Evolutionary conservation across 1,284 basidiomycete genomes (phyloP).

Genomic region (Porogramme epimiltina): DNA sequence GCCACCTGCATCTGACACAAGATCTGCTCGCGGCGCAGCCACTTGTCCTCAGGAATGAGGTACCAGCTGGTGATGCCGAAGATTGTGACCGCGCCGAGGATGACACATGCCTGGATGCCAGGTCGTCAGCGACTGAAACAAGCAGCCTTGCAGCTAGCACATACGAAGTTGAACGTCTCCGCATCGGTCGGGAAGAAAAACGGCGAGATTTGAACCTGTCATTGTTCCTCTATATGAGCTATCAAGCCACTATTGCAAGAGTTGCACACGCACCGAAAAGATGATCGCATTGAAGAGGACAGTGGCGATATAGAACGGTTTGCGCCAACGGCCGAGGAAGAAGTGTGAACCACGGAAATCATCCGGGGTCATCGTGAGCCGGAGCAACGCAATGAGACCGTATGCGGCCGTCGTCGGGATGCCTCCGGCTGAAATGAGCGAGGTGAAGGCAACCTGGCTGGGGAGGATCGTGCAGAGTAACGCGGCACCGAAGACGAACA

Average conservation of each 20-base stretch:
- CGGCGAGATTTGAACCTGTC: constrained; percentile 75
- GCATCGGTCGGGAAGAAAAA: constrained; percentile 80
- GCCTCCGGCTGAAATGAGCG: constrained; percentile 79
- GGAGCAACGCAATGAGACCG: constrained; percentile 71
- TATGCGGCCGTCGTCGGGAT: constrained; percentile 85
- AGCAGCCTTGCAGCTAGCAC: constrained; percentile 30
- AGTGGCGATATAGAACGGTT: constrained; percentile 68
- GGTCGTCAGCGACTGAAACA: neutral
- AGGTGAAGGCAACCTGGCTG: constrained; percentile 85
- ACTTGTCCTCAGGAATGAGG: constrained; percentile 73
- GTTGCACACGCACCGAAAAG: constrained; percentile 58
- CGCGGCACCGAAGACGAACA: constrained; percentile 71
- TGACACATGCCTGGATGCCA: constrained; percentile 64
- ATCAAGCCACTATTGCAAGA: too few relatives aligned
- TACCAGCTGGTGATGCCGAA: constrained; percentile 78
- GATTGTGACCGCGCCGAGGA: constrained; percentile 76
- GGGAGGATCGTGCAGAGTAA: constrained; percentile 84
- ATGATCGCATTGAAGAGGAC: constrained; percentile 73
- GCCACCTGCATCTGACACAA: constrained; percentile 45
- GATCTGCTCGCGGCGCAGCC: constrained; percentile 69
- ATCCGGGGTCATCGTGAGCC: constrained; percentile 75
- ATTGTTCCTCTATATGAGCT: neutral
- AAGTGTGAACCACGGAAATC: constrained; percentile 73
- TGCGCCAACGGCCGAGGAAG: constrained; percentile 64
- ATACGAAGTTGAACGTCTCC: constrained; percentile 78